Base-by-base conservation (phyloP, 495 filamentous ascomycete genomes). In the Penicillium goetzii region DNA sequence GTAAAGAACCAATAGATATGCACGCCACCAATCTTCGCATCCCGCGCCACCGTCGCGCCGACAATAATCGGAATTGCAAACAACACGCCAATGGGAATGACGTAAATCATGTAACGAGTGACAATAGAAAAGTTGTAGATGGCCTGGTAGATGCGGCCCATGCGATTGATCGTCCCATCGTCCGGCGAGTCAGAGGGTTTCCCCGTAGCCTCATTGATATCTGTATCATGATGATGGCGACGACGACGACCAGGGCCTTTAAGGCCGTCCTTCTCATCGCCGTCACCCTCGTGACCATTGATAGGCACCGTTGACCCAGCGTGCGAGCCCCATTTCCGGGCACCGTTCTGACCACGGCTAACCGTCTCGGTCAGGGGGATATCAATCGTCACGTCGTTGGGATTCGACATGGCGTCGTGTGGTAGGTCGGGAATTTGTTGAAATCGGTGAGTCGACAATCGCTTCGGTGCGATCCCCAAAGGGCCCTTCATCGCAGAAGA, bases 131-230 rank as follows among this genome's bases (percentile, higher is more conserved):
- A 96, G 71, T 90, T 86, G 67, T 95, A 74, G 56, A 99, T 85
- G 70, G 88, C 92, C 69, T 89, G 83, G 75, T 97, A 99, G 61
- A 99, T 74, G 61, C 79, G 86, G n/a, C 95, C 95, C 88, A 99
- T 90, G 52, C 82, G 81, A 60, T 88, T 97, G 66, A 97, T 71
- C 5, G 83, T 84, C 7, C 86, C 85, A 59, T 88, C 86, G 50
- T 83, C 80, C 11, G 83, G 82, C 54, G 81, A 73, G 43, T 83
- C 74, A 53, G 72, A 30, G 75, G 85, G 56, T 75, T 79, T 59
- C 50, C 71, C 75, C 74, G 78, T 68, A 66, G 69, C 7, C 72
- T 74, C 70, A 80, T 86, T 69, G 86, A 84, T 74, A 51, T 65
- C 64, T 7, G 62, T 45, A 32, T 65, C 65, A 8, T 47, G 30